Conservation (phyloP, 768 basidiomycete species). For the Mycena crocata region DNA sequence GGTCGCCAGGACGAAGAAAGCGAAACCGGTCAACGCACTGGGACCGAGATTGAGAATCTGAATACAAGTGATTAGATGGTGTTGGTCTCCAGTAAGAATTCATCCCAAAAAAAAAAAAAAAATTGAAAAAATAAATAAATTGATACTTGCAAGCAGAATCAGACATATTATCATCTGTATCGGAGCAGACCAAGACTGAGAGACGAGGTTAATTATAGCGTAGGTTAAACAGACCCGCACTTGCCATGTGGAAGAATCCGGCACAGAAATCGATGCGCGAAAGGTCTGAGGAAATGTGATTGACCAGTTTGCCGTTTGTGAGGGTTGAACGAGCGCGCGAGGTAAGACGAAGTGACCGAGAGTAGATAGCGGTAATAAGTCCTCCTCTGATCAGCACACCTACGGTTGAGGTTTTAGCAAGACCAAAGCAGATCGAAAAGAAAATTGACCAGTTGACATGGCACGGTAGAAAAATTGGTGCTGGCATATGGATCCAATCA, state of each 20-base stretch:
- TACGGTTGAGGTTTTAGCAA: too few relatives aligned
- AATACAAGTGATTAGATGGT: not conserved
- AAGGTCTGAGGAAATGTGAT: slow-evolving; percentile 93
- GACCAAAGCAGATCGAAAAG: too few relatives aligned
- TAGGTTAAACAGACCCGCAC: slow-evolving; percentile 10
- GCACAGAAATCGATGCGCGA: slow-evolving; percentile 91
- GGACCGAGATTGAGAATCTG: slow-evolving; percentile 75
- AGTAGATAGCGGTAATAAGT: slow-evolving; percentile 89
- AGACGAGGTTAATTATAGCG: slow-evolving; percentile 4
- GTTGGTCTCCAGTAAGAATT: not conserved
- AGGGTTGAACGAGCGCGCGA: slow-evolving; percentile 83
- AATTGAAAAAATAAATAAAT: too few relatives aligned
- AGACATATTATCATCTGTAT: slow-evolving; percentile 86
- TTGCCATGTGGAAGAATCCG: slow-evolving; percentile 80
- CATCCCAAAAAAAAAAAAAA: too few relatives aligned
- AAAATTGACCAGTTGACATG: slow-evolving; percentile 74
- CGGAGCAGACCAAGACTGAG: slow-evolving; percentile 74
- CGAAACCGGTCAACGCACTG: slow-evolving; percentile 66
- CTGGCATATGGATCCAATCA: slow-evolving; percentile 72
- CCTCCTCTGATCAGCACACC: slow-evolving; percentile 87
- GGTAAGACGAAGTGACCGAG: slow-evolving; percentile 79
- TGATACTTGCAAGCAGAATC: too few relatives aligned
- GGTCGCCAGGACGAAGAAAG: slow-evolving; percentile 72
- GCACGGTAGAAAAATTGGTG: slow-evolving; percentile 90
- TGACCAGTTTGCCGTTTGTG: slow-evolving; percentile 90